Evolutionary conservation across 2,329 filamentous ascomycete species (phyloP), one percentile per base, ranked within the genome.

Genomic region (Allantophomopsis lycopodina): DNA sequence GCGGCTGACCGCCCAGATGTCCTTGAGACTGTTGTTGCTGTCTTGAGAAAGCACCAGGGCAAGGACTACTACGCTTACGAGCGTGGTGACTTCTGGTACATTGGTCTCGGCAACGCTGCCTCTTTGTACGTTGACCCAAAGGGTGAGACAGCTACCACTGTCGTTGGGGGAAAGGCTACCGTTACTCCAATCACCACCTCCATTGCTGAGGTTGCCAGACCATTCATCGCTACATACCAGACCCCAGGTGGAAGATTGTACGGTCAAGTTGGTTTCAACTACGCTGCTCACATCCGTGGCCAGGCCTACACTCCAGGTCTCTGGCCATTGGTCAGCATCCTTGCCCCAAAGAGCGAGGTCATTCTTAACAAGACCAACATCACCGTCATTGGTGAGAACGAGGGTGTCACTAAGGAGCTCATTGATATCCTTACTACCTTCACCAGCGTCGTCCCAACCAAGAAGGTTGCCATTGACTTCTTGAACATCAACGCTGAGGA

Each of bases 251-350:
- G 39, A 23, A 44, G 40, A 20, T 31, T 41, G 8, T 46, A 42
- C 14, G 42, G 44, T 17, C 38, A 44, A 16, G 36, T 40, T 14
- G 40, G 37, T 17, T 46, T 46, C 37, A 46, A 46, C 32, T 46
- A 46, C 32, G 42, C 39, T 14, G 37, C 39, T 23, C 44, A 46
- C 28, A 35, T 37, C 14, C 39, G 42, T 14, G 43, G 39, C n/a
- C 43, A 43, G 32, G 14, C 15, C 23, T 46, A 41, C 39, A 37
- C 15, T 2, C 23, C 39, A 13, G 45, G 45, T 7, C 21, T 23
- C 7, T 46, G 45, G 45, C 45, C 45, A 3, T 34, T 46, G 6
- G 12, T 46, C 11, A 39, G 35, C 16, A 18, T 44, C 20, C 36
- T 44, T 34, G 37, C 38, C 16, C 40, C 43, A 2, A 14, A 15